phyloP scores from a whole-genome alignment of 192 early-diverging fungal species.

The Coemansia sp. region DNA sequence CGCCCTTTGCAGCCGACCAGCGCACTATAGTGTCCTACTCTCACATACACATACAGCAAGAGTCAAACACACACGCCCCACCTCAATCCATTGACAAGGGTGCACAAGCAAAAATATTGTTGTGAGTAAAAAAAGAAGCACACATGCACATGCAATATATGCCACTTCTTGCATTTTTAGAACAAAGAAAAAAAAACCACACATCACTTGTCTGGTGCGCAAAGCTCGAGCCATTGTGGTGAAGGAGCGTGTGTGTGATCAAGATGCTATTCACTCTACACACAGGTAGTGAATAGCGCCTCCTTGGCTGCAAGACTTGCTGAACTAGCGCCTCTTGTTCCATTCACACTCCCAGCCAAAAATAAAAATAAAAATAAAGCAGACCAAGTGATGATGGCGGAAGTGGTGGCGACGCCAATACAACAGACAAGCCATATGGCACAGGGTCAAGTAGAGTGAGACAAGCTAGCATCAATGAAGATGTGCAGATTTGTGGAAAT shows the following conservation, averaged over 20 bases:
- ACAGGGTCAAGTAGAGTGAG: background rate
- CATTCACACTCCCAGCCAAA: background rate
- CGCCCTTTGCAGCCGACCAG: slow-evolving; percentile 97
- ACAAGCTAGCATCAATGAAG: background rate
- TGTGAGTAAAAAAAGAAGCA: background rate
- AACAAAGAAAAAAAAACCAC: background rate
- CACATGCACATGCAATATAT: background rate
- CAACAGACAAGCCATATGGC: background rate
- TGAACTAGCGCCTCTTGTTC: background rate
- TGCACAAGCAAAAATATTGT: background rate
- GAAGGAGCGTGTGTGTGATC: background rate
- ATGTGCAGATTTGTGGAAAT: background rate
- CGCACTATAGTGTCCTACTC: slow-evolving; percentile 85
- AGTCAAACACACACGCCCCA: background rate
- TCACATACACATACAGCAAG: slow-evolving; percentile 2
- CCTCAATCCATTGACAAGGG: slow-evolving; percentile 3
- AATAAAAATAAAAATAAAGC: background rate
- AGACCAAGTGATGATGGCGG: background rate
- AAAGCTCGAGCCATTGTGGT: background rate
- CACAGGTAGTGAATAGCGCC: background rate
- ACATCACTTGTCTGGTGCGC: background rate
- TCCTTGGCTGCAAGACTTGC: background rate
- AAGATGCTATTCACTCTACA: background rate
- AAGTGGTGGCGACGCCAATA: background rate
- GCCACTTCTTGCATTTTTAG: background rate